Evolutionary conservation across 2,329 filamentous ascomycete species (phyloP).

Genomic region (Myriosclerotinia duriaeana): DNA sequence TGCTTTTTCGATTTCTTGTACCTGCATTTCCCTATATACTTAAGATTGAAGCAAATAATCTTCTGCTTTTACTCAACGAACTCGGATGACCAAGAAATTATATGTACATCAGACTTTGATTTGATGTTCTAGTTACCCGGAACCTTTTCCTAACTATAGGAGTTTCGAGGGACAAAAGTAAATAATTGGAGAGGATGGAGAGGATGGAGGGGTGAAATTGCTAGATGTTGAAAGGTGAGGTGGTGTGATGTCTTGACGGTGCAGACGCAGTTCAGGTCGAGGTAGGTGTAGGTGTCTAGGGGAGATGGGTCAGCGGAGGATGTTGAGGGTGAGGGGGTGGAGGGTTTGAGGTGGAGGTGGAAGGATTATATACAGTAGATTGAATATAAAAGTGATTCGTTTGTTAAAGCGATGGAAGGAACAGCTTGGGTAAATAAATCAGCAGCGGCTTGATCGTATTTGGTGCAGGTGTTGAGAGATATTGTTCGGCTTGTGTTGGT

Average conservation of each 20-base stretch:
- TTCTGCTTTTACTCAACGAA: too few species aligned
- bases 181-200: too few species aligned
- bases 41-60: too few species aligned
- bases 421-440: constrained; percentile 22
- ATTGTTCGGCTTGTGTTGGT: constrained; percentile 27
- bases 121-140: too few species aligned
- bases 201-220: constrained; percentile 9
- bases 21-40: too few species aligned
- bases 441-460: constrained; percentile 6
- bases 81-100: too few species aligned
- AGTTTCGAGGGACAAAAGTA: too few species aligned
- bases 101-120: too few species aligned
- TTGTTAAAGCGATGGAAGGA: constrained; percentile 28
- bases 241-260: constrained; percentile 28
- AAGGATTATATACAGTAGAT: constrained; percentile 32
- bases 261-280: constrained; percentile 28
- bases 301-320: not conserved
- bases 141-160: too few species aligned
- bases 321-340: not conserved
- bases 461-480: not conserved
- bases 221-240: constrained; percentile 26
- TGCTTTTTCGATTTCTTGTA: too few species aligned
- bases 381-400: constrained; percentile 29
- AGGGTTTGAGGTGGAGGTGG: constrained; percentile 14
- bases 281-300: constrained; percentile 24